Evolutionary conservation across 2,329 filamentous ascomycete species (phyloP).

Genomic region (Epichloe festucae): DNA sequence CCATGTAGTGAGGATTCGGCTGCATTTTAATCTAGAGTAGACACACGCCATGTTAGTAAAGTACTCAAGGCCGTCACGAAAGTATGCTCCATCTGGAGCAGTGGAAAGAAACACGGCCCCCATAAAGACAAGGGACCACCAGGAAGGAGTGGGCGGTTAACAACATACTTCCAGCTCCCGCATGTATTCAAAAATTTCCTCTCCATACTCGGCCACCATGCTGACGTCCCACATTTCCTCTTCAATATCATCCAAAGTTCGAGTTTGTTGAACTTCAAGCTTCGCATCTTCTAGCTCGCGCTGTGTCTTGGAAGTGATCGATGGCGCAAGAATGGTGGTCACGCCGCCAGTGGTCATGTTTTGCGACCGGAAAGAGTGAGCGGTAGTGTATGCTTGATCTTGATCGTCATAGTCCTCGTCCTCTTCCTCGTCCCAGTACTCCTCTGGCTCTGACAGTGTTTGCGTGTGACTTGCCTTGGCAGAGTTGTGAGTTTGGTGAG

Average conservation of each 20-base stretch:
- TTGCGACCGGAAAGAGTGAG: slow-evolving; percentile 62
- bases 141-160: background rate
- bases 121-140: background rate
- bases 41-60: slow-evolving; percentile 4
- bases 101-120: background rate
- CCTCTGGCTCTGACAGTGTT: slow-evolving; percentile 37
- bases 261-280: slow-evolving; percentile 54
- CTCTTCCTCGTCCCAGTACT: slow-evolving; percentile 70
- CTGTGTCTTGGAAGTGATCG: slow-evolving; percentile 52
- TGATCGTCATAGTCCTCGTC: slow-evolving; percentile 52
- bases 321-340: slow-evolving; percentile 56
- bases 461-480: slow-evolving; percentile 14
- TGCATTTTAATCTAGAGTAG: slow-evolving; percentile 55
- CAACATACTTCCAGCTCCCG: slow-evolving; percentile 64
- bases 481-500: slow-evolving; percentile 10
- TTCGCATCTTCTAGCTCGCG: slow-evolving; percentile 59
- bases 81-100: too few species aligned
- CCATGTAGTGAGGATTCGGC: slow-evolving; percentile 91
- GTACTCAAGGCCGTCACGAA: background rate
- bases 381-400: slow-evolving; percentile 60
- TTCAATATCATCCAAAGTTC: slow-evolving; percentile 62
- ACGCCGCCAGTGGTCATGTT: slow-evolving; percentile 39
- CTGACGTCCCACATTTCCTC: slow-evolving; percentile 89
- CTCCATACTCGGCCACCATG: slow-evolving; percentile 94
- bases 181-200: slow-evolving; percentile 94